Evolutionary conservation across 2,329 filamentous ascomycete genomes (phyloP).

Genomic region (Aureobasidium sp.): DNA sequence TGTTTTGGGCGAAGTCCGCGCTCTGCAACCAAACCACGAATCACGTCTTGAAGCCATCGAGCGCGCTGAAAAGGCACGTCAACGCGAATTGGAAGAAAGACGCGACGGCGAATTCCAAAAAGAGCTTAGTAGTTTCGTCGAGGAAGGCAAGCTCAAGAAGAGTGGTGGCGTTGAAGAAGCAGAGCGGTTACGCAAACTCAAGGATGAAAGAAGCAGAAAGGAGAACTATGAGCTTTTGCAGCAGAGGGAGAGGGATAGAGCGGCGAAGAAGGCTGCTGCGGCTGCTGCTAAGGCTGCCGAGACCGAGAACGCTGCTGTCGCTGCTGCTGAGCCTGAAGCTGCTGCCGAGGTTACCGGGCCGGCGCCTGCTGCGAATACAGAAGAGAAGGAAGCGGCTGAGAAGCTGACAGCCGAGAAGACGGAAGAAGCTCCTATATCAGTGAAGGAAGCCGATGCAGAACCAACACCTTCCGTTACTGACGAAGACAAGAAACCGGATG

Average conservation of each 20-base stretch:
- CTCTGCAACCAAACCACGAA: conserved; percentile 90
- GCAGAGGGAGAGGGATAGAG: conserved; percentile 41
- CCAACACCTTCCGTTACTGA: background rate
- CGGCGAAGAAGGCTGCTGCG: conserved; percentile 25
- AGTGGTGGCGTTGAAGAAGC: conserved; percentile 91
- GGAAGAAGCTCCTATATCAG: background rate
- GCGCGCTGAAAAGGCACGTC: conserved; percentile 84
- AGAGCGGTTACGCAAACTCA: conserved; percentile 72
- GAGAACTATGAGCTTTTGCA: conserved; percentile 59
- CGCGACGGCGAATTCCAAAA: conserved; percentile 71
- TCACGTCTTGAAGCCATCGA: conserved; percentile 90
- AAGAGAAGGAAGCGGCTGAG: background rate
- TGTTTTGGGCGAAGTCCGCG: conserved; percentile 85
- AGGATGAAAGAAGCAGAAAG: conserved; percentile 77
- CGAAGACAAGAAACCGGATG: background rate
- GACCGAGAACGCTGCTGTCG: conserved; percentile 12
- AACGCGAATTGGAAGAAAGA: conserved; percentile 77
- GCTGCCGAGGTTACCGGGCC: conserved; percentile 15
- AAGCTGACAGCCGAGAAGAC: background rate
- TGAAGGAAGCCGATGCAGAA: background rate
- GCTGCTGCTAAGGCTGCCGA: conserved; percentile 21
- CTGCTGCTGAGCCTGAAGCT: conserved; percentile 23
- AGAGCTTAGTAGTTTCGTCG: conserved; percentile 77
- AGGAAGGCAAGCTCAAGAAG: conserved; percentile 90
- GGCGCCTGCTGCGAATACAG: conserved; percentile 1